Evolutionary conservation across 345 rosid species (phyloP).

Genomic region (Pistacia integerrima): DNA sequence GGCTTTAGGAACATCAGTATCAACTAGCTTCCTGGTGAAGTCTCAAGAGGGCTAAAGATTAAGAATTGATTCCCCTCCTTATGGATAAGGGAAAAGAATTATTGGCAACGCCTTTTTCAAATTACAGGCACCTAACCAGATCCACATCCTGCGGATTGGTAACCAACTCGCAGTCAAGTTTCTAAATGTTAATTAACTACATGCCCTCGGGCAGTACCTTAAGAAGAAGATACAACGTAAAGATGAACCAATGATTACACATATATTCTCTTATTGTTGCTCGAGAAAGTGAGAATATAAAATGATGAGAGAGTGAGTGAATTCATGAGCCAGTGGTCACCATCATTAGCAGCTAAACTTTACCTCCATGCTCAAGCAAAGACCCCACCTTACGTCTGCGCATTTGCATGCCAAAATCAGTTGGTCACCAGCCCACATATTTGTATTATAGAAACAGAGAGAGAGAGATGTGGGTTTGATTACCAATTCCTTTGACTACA

Average conservation of each 20-base stretch:
- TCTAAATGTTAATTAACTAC: no score
- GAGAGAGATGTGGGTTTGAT: constrained; percentile 37
- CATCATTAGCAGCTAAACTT: constrained; percentile 20
- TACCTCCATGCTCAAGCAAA: constrained; percentile 19
- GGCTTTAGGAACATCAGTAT: background rate
- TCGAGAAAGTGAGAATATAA: constrained; percentile 12
- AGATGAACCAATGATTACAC: constrained; percentile 20
- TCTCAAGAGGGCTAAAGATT: background rate
- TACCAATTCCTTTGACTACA: constrained; percentile 46
- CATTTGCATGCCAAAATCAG: constrained; percentile 29
- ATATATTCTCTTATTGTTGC: background rate
- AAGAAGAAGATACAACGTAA: background rate
- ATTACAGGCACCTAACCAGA: background rate
- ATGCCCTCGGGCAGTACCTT: background rate
- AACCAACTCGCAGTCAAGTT: background rate
- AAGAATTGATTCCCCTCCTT: background rate
- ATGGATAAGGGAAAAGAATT: background rate
- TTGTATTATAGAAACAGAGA: background rate
- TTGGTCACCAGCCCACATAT: constrained; percentile 35
- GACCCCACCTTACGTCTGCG: constrained; percentile 26
- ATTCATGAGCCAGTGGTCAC: background rate
- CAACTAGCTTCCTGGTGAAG: background rate
- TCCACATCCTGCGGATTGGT: background rate
- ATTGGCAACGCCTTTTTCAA: background rate
- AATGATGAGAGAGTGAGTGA: background rate